These are phyloP conservation scores for Annulohypoxylon truncatum DNA, from an alignment of 2,329 filamentous ascomycete genomes.

Conservation along the genomic window DNA sequence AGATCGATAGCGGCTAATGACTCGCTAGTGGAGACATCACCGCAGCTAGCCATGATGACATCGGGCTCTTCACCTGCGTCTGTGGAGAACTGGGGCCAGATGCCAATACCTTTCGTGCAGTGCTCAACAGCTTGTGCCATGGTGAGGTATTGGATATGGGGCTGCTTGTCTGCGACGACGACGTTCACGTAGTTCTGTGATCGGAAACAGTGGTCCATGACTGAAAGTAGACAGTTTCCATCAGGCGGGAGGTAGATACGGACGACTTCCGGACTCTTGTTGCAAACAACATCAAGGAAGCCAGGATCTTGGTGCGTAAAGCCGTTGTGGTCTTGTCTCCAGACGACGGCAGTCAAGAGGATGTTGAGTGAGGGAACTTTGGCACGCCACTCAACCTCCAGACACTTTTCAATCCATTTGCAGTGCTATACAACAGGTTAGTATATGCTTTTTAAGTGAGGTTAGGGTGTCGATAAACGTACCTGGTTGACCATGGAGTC, in stretches of 20 bases:
- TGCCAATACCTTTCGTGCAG: conserved; percentile 82
- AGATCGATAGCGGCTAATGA: conserved; percentile 79
- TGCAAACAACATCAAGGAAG: conserved; percentile 82
- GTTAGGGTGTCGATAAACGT: conserved; percentile 32
- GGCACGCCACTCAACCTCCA: conserved; percentile 81
- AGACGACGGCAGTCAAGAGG: conserved; percentile 80
- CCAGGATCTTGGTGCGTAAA: conserved; percentile 86
- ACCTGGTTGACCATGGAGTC: conserved; percentile 86
- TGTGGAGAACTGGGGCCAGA: conserved; percentile 82
- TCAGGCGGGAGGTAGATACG: conserved; percentile 85
- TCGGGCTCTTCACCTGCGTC: conserved; percentile 76
- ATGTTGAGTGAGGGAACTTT: conserved; percentile 83
- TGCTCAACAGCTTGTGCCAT: conserved; percentile 80
- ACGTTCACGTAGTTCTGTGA: conserved; percentile 85
- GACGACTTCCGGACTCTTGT: conserved; percentile 83
- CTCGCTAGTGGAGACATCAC: conserved; percentile 80
- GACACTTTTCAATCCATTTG: conserved; percentile 86
- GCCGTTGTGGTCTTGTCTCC: conserved; percentile 86
- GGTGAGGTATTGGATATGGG: conserved; percentile 79
- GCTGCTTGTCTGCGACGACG: conserved; percentile 82
- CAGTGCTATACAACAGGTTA: conserved; percentile 66
- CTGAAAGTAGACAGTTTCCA: conserved; percentile 80
- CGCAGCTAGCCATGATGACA: conserved; percentile 79
- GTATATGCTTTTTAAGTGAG: background rate
- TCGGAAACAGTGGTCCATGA: conserved; percentile 80